Conservation (phyloP, 352 stramenopile genomes). For the Globisporangium emineosum region DNA sequence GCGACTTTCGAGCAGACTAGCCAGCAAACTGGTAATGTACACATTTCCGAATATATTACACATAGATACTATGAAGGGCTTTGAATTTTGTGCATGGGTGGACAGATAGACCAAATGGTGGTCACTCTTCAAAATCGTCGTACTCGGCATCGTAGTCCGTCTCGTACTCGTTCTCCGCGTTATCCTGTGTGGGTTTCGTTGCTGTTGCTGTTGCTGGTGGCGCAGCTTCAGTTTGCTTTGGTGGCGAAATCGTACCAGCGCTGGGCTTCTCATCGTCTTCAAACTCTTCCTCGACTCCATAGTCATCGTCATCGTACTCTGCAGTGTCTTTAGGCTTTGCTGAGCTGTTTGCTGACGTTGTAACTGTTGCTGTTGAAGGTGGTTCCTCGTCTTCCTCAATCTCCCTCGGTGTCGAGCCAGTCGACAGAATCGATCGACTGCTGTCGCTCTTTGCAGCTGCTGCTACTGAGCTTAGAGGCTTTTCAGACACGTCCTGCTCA, state of each 20-base stretch:
- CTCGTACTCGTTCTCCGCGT: conserved; percentile 28
- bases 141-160: conserved; percentile 48
- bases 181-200: conserved; percentile 2
- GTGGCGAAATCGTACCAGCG: too few relatives aligned
- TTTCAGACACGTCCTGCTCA: conserved; percentile 10
- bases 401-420: conserved; percentile 21
- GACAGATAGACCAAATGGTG: too few relatives aligned
- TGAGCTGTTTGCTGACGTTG: background rate
- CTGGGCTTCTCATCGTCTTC: conserved; percentile 28
- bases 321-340: conserved; percentile 11
- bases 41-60: background rate
- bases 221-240: background rate
- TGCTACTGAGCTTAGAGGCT: background rate
- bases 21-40: background rate
- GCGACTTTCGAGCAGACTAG: conserved; percentile 42
- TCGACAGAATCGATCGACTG: conserved; percentile 6
- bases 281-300: conserved; percentile 42
- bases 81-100: background rate
- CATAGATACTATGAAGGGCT: background rate
- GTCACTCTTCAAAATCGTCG: conserved; percentile 54
- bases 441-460: background rate
- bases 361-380: conserved; percentile 5
- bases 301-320: conserved; percentile 31
- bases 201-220: background rate
- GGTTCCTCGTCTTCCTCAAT: conserved; percentile 31